Conservation (phyloP, 345 rosid genomes). For the Raphanus raphanistrum region DNA sequence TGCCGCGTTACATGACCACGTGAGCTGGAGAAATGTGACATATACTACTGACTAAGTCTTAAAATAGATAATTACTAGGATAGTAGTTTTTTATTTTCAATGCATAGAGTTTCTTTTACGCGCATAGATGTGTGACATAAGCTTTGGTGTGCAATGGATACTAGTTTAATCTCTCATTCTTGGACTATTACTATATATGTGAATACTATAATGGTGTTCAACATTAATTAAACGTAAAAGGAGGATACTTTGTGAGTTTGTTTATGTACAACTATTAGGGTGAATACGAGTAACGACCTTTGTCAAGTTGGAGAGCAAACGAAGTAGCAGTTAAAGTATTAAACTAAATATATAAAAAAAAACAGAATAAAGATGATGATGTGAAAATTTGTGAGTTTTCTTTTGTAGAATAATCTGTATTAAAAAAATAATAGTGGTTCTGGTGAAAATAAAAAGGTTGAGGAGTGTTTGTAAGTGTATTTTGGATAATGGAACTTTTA, state of each 20-base stretch:
- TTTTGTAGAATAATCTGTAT: neutral
- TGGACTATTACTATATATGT: neutral
- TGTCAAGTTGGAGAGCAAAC: constrained; percentile 1
- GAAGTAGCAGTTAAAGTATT: neutral
- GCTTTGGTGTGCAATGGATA: neutral
- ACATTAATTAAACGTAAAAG: neutral
- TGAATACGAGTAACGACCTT: constrained; percentile 12
- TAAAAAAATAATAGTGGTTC: neutral
- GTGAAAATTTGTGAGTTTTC: neutral
- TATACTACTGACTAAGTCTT: neutral
- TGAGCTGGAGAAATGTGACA: neutral
- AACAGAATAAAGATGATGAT: neutral
- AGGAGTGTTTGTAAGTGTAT: neutral
- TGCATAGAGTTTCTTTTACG: neutral
- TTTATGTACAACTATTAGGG: neutral
- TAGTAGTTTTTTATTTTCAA: neutral
- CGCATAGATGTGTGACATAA: neutral
- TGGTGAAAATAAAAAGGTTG: neutral
- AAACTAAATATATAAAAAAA: neutral
- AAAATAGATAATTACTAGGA: neutral
- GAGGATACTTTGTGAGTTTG: neutral
- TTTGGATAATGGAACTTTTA: constrained; percentile 13
- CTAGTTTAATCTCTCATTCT: neutral
- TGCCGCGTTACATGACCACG: constrained; percentile 16
- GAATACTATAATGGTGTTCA: neutral